Evolutionary conservation across 306 rosid genomes (phyloP).

Genomic region (Notholithocarpus densiflorus): DNA sequence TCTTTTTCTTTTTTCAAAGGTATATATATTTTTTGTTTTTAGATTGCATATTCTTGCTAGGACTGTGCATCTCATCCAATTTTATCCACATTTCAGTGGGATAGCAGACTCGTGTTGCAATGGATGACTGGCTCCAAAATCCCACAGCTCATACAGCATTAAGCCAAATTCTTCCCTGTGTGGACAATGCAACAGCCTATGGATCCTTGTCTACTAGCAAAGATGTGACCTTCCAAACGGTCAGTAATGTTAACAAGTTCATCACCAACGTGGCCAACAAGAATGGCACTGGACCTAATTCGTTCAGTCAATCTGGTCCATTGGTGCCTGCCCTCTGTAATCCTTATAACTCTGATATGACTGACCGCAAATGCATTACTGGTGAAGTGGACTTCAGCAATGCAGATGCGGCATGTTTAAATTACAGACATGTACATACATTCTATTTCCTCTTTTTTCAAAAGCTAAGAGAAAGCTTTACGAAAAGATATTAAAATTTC

Average conservation of each 20-base stretch:
- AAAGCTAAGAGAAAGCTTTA: neutral
- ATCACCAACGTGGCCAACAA: neutral
- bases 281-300: neutral
- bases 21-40: neutral
- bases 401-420: neutral
- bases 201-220: constrained; percentile 4
- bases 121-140: neutral
- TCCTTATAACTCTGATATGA: neutral
- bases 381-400: neutral
- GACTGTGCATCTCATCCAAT: neutral
- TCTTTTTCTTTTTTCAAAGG: neutral
- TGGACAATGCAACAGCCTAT: constrained; percentile 26
- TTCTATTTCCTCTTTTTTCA: neutral
- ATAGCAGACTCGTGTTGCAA: neutral
- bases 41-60: neutral
- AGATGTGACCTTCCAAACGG: constrained; percentile 8
- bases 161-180: constrained; percentile 22
- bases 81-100: neutral
- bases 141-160: constrained; percentile 26
- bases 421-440: neutral
- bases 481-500: neutral
- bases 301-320: neutral
- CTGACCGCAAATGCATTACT: neutral
- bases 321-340: neutral
- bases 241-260: neutral